These are phyloP conservation scores for Teratosphaeria epicoccoides DNA, from an alignment of 2,329 filamentous ascomycete genomes.

Conservation along the genomic window DNA sequence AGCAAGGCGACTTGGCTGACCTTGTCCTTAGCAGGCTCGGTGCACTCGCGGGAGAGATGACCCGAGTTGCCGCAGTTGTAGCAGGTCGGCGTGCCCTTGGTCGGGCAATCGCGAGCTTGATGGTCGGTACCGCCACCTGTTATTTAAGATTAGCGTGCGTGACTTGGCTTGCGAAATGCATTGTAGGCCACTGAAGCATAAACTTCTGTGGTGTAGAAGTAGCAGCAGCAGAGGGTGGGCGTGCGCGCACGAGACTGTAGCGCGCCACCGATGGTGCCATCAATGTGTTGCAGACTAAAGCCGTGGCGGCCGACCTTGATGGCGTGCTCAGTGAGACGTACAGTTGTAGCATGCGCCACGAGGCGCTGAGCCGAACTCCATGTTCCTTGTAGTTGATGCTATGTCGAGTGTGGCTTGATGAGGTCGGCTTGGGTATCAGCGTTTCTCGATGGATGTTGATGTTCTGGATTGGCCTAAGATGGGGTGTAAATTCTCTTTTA, in stretches of 20 bases:
- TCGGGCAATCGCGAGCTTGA: constrained; percentile 41
- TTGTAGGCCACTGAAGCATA: neutral
- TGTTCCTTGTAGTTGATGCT: constrained; percentile 16
- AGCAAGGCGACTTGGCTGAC: constrained; percentile 1
- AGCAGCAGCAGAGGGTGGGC: neutral
- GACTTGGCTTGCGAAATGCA: neutral
- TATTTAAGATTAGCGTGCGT: constrained; percentile 8
- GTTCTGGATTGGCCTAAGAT: neutral
- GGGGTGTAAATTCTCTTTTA: neutral
- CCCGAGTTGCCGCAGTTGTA: constrained; percentile 37
- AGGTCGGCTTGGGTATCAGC: neutral
- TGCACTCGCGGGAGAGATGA: constrained; percentile 68
- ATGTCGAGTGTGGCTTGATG: constrained; percentile 1
- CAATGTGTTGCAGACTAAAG: neutral
- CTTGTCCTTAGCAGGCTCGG: constrained; percentile 77
- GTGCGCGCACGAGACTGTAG: neutral
- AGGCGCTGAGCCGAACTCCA: constrained; percentile 38
- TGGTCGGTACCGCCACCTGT: constrained; percentile 40
- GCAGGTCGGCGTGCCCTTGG: constrained; percentile 37
- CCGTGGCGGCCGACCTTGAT: neutral
- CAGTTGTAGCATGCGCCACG: constrained; percentile 49
- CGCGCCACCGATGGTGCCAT: neutral
- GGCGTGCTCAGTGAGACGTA: constrained; percentile 28
- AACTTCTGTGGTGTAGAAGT: neutral
- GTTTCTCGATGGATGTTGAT: neutral